Conservation (phyloP, 257 asterid species). For the Nemophila menziesii region DNA sequence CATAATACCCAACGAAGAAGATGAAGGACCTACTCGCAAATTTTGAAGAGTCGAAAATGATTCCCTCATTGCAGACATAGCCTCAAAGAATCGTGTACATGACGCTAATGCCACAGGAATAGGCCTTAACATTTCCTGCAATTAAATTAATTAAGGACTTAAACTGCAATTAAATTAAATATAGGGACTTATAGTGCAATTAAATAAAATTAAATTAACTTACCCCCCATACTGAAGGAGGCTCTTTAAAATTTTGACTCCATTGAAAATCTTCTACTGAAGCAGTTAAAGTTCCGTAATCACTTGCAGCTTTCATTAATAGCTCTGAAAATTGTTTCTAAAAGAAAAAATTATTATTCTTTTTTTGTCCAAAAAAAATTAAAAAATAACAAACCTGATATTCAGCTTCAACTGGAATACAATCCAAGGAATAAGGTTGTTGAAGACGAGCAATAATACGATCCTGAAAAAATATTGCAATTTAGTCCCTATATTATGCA, state of each 20-base stretch:
- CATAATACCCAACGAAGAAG: constrained; percentile 20
- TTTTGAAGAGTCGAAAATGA: constrained; percentile 77
- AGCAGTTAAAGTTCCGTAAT: constrained; percentile 88
- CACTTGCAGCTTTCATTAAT: constrained; percentile 95
- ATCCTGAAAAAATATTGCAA: constrained; percentile 67
- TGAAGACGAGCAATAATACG: constrained; percentile 96
- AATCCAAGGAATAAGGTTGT: constrained; percentile 95
- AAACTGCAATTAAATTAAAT: background rate
- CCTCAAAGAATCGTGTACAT: constrained; percentile 92
- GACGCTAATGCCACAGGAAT: constrained; percentile 98
- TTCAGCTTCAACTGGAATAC: constrained; percentile 98
- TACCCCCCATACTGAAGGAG: constrained; percentile 97
- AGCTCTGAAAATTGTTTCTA: constrained; percentile 98
- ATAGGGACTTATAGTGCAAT: background rate
- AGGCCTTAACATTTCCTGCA: constrained; percentile 91
- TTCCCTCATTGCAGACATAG: constrained; percentile 95
- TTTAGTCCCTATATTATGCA: too few relatives aligned
- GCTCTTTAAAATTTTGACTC: constrained; percentile 94
- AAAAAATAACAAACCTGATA: constrained; percentile 65
- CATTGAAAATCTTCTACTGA: constrained; percentile 90
- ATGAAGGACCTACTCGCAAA: constrained; percentile 62
- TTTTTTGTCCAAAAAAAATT: background rate
- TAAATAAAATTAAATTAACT: too few relatives aligned
- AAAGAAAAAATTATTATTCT: background rate
- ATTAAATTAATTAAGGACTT: background rate